Conservation (phyloP, 331 rosid species). For the Saraca asoca region DNA sequence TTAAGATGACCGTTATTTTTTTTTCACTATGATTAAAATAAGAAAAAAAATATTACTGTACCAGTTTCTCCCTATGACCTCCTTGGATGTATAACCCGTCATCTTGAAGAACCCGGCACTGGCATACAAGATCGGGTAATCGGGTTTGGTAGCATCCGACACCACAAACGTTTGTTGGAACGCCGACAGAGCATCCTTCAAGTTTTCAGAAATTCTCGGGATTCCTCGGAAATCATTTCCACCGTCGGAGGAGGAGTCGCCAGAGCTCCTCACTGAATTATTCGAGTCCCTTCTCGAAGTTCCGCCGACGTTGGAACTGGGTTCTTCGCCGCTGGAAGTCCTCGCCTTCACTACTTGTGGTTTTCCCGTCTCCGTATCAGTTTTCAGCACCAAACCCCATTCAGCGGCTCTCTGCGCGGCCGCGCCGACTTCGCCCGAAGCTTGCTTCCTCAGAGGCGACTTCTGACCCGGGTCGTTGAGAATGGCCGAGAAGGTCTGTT, state of each 20-base stretch:
- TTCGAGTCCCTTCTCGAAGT: slow-evolving; percentile 61
- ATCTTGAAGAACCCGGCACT: slow-evolving; percentile 92
- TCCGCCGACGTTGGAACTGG: slow-evolving; percentile 26
- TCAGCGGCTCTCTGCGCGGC: slow-evolving; percentile 90
- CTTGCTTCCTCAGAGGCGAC: not conserved
- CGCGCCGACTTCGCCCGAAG: slow-evolving; percentile 36
- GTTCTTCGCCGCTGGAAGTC: slow-evolving; percentile 72
- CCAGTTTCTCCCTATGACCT: slow-evolving; percentile 89
- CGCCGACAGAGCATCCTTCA: slow-evolving; percentile 76
- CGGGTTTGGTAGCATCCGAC: slow-evolving; percentile 88
- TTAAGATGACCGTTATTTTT: slow-evolving; percentile 6
- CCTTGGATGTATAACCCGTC: slow-evolving; percentile 93
- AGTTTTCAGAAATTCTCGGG: slow-evolving; percentile 73
- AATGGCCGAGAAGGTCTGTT: slow-evolving; percentile 41
- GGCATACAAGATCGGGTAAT: slow-evolving; percentile 89
- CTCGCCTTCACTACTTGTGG: slow-evolving; percentile 73
- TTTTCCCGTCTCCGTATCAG: slow-evolving; percentile 80
- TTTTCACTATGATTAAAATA: not conserved
- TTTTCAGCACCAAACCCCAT: slow-evolving; percentile 85
- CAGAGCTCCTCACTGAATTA: slow-evolving; percentile 69
- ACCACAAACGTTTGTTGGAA: slow-evolving; percentile 96
- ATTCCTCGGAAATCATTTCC: slow-evolving; percentile 55
- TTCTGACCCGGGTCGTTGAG: slow-evolving; percentile 32
- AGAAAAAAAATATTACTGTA: slow-evolving; percentile 20
- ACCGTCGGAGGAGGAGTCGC: slow-evolving; percentile 61